These are phyloP conservation scores for Cryptococcus sp. DNA, from an alignment of 1,284 basidiomycete genomes.

Conservation along the genomic window DNA sequence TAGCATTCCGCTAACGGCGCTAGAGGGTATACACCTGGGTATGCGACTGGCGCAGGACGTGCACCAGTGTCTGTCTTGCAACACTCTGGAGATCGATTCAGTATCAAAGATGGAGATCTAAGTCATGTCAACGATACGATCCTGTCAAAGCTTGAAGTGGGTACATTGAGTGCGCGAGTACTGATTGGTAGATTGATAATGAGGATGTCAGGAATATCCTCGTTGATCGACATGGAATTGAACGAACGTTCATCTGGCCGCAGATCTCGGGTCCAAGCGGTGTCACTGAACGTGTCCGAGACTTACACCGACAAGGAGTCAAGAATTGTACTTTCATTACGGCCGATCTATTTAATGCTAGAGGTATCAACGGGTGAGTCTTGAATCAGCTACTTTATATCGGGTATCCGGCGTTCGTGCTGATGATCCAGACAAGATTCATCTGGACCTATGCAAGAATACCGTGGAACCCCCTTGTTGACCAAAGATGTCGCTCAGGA, in stretches of 20 bases:
- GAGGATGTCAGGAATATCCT: conserved; percentile 73
- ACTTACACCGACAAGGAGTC: conserved; percentile 6
- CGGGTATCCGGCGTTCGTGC: too few relatives aligned
- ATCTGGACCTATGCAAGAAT: conserved; percentile 17
- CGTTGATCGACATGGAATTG: conserved; percentile 70
- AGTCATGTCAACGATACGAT: conserved; percentile 68
- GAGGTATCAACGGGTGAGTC: conserved; percentile 11
- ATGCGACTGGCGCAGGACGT: neutral
- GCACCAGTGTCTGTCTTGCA: conserved; percentile 56
- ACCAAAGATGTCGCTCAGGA: conserved; percentile 24
- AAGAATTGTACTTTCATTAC: conserved; percentile 17
- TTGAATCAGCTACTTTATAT: too few relatives aligned
- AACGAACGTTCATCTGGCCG: conserved; percentile 63
- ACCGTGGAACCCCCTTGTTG: conserved; percentile 22
- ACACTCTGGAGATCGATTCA: conserved; percentile 69
- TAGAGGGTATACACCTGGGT: conserved; percentile 24
- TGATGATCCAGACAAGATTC: conserved; percentile 4
- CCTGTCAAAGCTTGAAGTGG: conserved; percentile 75
- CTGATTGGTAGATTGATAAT: conserved; percentile 60
- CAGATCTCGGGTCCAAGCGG: conserved; percentile 60
- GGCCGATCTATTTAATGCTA: conserved; percentile 22
- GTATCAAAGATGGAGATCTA: conserved; percentile 56
- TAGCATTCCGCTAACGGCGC: neutral
- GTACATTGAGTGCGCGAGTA: conserved; percentile 22
- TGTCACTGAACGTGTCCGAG: conserved; percentile 50